Percentiles rank a stretch among this genome's conserved stretches.
phyloP scores from a whole-genome alignment of 176 grass and related monocot genomes.

The Echinochloa phyllopogon region DNA sequence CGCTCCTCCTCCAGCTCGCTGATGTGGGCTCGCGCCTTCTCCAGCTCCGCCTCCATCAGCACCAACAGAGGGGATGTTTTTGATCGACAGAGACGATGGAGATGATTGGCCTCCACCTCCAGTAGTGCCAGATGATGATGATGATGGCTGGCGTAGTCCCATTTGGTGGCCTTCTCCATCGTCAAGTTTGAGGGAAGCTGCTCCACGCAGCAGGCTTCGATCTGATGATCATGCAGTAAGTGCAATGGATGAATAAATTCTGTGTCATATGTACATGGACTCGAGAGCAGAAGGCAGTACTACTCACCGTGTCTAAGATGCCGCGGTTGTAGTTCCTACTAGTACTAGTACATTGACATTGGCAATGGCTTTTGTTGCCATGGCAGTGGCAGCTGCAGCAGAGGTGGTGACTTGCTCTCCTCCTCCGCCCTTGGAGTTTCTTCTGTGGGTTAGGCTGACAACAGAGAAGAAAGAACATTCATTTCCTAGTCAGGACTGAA shows the following conservation, averaged over 20 bases:
- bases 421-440: background rate
- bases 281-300: no score
- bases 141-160: conserved; percentile 19
- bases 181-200: no score
- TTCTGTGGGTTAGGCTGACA: background rate
- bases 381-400: background rate
- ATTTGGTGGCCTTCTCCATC: conserved; percentile 62
- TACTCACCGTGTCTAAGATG: conserved; percentile 45
- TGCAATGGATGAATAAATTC: no score
- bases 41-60: conserved; percentile 36
- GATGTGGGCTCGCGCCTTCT: conserved; percentile 19
- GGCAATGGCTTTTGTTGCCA: conserved; percentile 1
- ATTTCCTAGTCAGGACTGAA: no score
- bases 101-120: no score
- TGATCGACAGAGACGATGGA: background rate
- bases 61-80: background rate
- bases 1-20: conserved; percentile 34
- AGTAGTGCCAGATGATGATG: no score
- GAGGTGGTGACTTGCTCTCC: background rate
- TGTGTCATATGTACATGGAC: no score
- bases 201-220: conserved; percentile 36
- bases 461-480: background rate
- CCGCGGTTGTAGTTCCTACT: background rate
- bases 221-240: conserved; percentile 18
- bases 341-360: background rate